A percentile compares a stretch with the other conserved stretches of the same genome.
Evolutionary conservation across 495 filamentous ascomycete genomes (phyloP).

Genomic region (Hypoxylon cercidicola): DNA sequence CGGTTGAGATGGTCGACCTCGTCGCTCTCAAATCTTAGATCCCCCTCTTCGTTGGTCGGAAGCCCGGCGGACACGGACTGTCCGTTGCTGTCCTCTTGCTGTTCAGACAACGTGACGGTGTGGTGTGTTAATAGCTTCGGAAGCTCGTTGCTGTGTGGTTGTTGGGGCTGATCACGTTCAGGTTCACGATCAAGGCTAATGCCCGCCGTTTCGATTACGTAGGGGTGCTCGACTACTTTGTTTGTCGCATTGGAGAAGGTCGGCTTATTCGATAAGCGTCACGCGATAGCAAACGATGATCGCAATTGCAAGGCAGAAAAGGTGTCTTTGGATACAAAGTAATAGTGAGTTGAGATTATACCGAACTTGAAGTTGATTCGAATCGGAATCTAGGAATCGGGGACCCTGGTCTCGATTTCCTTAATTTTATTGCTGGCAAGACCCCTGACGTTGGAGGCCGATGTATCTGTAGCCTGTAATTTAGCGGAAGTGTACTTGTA

Average conservation of each 20-base stretch:
- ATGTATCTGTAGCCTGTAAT: constrained; percentile 10
- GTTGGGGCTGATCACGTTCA: constrained; percentile 11
- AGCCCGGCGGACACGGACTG: constrained; percentile 72
- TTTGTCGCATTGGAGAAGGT: constrained; percentile 34
- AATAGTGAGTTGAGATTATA: constrained; percentile 26
- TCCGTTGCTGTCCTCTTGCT: constrained; percentile 69
- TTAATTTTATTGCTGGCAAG: constrained; percentile 32
- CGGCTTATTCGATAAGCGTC: constrained; percentile 12
- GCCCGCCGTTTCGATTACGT: constrained; percentile 25
- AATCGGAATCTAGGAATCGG: constrained; percentile 23
- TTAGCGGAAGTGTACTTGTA: constrained; percentile 23
- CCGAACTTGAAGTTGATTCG: constrained; percentile 21
- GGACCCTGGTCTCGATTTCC: constrained; percentile 30
- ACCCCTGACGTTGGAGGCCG: constrained; percentile 27
- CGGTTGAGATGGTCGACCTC: constrained; percentile 53
- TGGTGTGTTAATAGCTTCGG: constrained; percentile 5
- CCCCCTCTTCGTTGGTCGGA: constrained; percentile 42
- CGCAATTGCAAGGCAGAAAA: constrained; percentile 14
- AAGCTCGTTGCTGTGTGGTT: constrained; percentile 12
- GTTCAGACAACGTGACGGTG: constrained; percentile 75
- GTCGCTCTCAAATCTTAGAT: constrained; percentile 50
- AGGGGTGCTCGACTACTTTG: constrained; percentile 3
- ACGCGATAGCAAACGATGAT: constrained; percentile 1
- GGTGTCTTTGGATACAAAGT: background rate
- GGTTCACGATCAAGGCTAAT: constrained; percentile 17